Evolutionary conservation across 805 yeast genomes (phyloP).

Genomic region (Wickerhamiella nectarea): DNA sequence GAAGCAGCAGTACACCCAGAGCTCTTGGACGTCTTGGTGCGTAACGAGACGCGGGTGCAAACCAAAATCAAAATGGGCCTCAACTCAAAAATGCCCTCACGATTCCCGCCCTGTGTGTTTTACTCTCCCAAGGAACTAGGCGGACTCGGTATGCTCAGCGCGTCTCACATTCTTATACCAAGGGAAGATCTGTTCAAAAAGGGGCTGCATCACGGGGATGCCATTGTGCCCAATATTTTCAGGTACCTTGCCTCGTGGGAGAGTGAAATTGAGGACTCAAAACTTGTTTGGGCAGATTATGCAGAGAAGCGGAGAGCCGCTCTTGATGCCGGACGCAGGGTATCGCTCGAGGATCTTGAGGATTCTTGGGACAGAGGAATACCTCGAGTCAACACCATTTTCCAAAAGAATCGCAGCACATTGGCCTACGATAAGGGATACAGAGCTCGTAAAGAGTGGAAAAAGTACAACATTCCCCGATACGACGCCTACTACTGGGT

Average conservation of each 20-base stretch:
- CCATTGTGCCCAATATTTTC: constrained; percentile 79
- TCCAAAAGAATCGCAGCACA: constrained; percentile 90
- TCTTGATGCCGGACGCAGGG: constrained; percentile 63
- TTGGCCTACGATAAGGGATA: constrained; percentile 92
- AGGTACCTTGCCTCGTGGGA: constrained; percentile 94
- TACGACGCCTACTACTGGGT: constrained; percentile 97
- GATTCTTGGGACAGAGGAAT: constrained; percentile 94
- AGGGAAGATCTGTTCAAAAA: constrained; percentile 85
- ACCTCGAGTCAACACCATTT: constrained; percentile 87
- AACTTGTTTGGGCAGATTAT: constrained; percentile 95
- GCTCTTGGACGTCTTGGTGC: constrained; percentile 68
- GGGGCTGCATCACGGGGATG: constrained; percentile 73
- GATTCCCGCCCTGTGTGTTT: constrained; percentile 98
- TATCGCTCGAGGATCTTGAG: constrained; percentile 87
- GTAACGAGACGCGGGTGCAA: constrained; percentile 85
- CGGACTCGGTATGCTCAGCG: constrained; percentile 95
- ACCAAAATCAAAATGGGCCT: constrained; percentile 88
- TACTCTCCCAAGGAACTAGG: constrained; percentile 96
- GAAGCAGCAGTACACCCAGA: constrained; percentile 84
- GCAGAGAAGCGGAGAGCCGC: constrained; percentile 84
- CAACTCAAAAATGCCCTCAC: constrained; percentile 94
- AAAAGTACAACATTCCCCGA: constrained; percentile 55
- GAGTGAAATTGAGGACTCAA: constrained; percentile 85
- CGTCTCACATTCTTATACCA: constrained; percentile 89
- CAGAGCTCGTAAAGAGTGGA: constrained; percentile 66